Base-by-base conservation (phyloP, 2,329 filamentous ascomycete species). In the Epichloe sylvatica region DNA sequence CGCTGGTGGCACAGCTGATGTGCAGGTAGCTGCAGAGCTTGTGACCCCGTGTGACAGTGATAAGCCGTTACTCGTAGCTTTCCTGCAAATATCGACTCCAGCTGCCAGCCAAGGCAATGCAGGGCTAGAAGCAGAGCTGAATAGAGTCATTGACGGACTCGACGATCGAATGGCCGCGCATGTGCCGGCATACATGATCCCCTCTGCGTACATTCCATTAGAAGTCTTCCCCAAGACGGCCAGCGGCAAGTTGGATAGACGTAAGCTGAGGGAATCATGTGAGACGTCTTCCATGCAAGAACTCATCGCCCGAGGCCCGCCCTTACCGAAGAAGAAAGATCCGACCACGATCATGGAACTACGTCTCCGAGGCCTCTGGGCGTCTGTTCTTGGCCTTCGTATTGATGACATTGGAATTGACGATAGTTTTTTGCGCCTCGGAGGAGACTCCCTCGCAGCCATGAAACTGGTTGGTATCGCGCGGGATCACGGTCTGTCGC, bases 341-440 rank as follows among this genome's bases (percentile, higher is more conserved):
- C 40, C 47, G 19, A 37, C 40, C 8, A 42, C 39, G 19, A 11
- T 3, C 33, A 43, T 49, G 35, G 47, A 45, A 5, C 5, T 23
- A 9, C n/a, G 34, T 13, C 21, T 49, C 21, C 47, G 19, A 21
- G 36, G 5, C 5, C 48, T 50, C 2, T 56, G 54, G 53, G 47
- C 46, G 3, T 35, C 39, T 8, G n/a, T 57, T 3, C 51, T 59
- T n/a, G 45, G 45, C 8, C 12, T 54, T 2, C 35, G 39, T 13
- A 21, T 45, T 8, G 39, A 51, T 3, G 43, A 45, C 3, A 67
- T 73, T 21, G 63, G 65, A 6, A 50, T 60, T 3, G 62, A 70
- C 7, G 66, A 72, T 52, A 71, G 68, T 56, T 74, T 75, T 57
- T 71, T 74, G 59, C 62, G 62, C 1, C 59, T 72, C 0, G 71